phyloP scores from a whole-genome alignment of 2,329 filamentous ascomycete species.

The Ophidiomyces ophidiicola region DNA sequence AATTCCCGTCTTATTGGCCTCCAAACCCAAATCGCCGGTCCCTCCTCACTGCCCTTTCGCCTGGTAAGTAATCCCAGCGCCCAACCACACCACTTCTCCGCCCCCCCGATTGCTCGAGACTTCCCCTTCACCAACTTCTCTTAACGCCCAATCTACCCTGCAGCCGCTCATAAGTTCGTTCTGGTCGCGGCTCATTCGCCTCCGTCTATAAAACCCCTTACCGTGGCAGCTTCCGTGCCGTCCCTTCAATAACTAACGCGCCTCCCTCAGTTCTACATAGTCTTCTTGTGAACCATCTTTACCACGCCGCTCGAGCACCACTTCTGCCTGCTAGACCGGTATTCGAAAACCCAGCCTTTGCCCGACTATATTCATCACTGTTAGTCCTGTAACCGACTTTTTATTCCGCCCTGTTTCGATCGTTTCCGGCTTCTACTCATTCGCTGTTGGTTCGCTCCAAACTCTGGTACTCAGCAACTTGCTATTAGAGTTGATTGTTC shows the following conservation, averaged over 20 bases:
- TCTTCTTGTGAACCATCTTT: conserved; percentile 2
- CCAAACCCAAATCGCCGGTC: conserved; percentile 4
- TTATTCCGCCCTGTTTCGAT: too few species aligned
- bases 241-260: conserved; percentile 7
- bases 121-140: neutral
- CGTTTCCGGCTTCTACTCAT: too few species aligned
- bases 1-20: neutral
- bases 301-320: conserved; percentile 1
- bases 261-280: neutral
- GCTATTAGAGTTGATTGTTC: conserved; percentile 2
- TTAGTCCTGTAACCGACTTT: too few species aligned
- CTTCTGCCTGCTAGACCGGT: neutral
- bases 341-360: neutral
- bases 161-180: too few species aligned
- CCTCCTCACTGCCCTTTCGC: conserved; percentile 4
- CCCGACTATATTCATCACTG: neutral
- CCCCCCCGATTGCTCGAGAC: neutral
- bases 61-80: conserved; percentile 8
- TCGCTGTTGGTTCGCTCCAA: conserved; percentile 2
- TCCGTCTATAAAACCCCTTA: too few species aligned
- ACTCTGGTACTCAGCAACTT: conserved; percentile 1
- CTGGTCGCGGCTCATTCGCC: too few species aligned
- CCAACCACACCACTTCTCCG: conserved; percentile 12
- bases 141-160: neutral
- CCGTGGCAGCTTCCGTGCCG: too few species aligned